phyloP scores from a whole-genome alignment of 257 asterid genomes.

The Gentiana dahurica region DNA sequence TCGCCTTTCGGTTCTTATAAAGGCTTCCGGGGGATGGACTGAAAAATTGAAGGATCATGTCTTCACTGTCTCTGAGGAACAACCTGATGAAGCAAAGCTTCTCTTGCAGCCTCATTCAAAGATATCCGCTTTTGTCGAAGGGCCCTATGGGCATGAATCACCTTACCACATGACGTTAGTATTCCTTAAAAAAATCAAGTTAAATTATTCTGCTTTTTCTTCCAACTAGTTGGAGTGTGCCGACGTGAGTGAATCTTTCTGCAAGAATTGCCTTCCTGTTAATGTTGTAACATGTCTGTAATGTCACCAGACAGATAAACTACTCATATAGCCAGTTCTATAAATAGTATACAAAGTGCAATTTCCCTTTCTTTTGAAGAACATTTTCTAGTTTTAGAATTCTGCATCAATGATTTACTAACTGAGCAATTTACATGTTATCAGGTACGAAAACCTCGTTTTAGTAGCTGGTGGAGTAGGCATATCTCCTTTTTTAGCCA shows the following conservation, averaged over 20 bases:
- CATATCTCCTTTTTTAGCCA: slow-evolving; percentile 76
- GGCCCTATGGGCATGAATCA: slow-evolving; percentile 89
- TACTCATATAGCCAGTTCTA: too few species aligned
- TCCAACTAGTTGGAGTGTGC: too few species aligned
- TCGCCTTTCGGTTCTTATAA: slow-evolving; percentile 50
- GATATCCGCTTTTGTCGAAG: slow-evolving; percentile 60
- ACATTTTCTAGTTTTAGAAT: too few species aligned
- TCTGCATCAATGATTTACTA: not conserved
- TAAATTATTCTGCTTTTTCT: too few species aligned
- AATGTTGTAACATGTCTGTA: too few species aligned
- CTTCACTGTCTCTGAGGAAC: slow-evolving; percentile 19
- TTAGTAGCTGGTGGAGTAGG: slow-evolving; percentile 94
- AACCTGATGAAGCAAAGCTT: not conserved
- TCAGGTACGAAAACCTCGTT: slow-evolving; percentile 70
- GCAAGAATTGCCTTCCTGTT: too few species aligned
- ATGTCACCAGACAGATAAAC: too few species aligned
- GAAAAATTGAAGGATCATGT: slow-evolving; percentile 27
- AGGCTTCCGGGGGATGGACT: slow-evolving; percentile 65
- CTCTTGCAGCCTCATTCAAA: slow-evolving; percentile 20
- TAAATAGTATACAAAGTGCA: too few species aligned
- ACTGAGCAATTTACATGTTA: slow-evolving; percentile 3
- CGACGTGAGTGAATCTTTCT: too few species aligned
- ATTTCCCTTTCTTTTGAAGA: too few species aligned
- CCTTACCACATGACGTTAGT: slow-evolving; percentile 66
- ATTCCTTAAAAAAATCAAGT: not conserved